Base-by-base conservation (phyloP, 139 green algal species). In the Ostreobium quekettii region DNA sequence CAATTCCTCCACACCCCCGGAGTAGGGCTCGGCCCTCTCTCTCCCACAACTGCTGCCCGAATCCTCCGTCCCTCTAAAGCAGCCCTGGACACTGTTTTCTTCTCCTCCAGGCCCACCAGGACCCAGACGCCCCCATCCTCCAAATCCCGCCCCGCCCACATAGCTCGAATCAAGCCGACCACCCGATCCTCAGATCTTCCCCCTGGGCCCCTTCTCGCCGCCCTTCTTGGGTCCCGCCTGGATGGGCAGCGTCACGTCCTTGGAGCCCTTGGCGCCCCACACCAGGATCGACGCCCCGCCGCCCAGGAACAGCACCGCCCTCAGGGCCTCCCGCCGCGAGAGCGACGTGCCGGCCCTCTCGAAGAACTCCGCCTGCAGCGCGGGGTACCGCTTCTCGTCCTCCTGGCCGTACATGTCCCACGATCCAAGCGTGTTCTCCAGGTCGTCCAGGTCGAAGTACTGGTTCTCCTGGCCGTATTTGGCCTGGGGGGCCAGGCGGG, bases 381-480 rank as follows among this genome's bases (percentile, higher is more conserved):
- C 74, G 39, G 83, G 83, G 83, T 97, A 97, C 37, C 91, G 80
- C 79, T 86, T 90, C 61, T 87, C 72, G 66, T 91, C 85, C 30
- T 95, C 87, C 75, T 89, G 74, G 63, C 89, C 89, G 72, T 96
- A 96, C 80, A 97, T 86, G 74, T 97, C 91, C 91, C 91, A 97
- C 35, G 83, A 83, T 65, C 91, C 91, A 15, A 87, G 80, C 65
- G 88, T 95, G 90, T 95, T 93, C 79, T 95, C 89, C 59, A 96
- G 70, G 73, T 97, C 90, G 68, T 85, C 82, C 73, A 95, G 75
- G 79, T 96, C 90, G 68, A 96, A 94, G 81, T 87, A 95, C 33
- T 85, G 78, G 78, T 75, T 83, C 57, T 91, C 76, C 64, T 93
- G 78, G 74, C 87, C 90, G 74, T 96, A 96, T 78, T 91, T 90